Evolutionary conservation across 163 green algal species (phyloP).

Genomic region (Chlamydomonas reinhardtii): DNA sequence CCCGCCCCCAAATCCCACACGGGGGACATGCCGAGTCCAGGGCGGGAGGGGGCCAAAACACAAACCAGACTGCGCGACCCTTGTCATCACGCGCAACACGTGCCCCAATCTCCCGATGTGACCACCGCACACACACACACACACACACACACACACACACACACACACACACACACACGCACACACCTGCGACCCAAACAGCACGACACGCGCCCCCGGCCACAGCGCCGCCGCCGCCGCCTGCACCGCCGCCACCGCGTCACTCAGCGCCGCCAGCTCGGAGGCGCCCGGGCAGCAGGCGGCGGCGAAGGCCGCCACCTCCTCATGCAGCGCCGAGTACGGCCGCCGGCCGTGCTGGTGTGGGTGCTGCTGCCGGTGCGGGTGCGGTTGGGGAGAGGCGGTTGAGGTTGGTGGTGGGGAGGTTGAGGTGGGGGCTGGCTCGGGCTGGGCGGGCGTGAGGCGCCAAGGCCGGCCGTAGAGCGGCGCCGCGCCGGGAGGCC

Average conservation of each 20-base stretch:
- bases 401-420: background rate
- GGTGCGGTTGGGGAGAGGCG: too few species aligned
- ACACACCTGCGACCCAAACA: constrained; percentile 68
- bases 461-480: constrained; percentile 35
- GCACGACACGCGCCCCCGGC: constrained; percentile 47
- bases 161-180: too few species aligned
- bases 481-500: background rate
- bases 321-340: constrained; percentile 50
- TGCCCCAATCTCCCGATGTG: too few species aligned
- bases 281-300: constrained; percentile 30
- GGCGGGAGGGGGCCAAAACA: too few species aligned
- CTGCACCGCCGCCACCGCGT: constrained; percentile 52
- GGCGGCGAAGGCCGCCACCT: constrained; percentile 59
- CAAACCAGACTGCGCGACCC: too few species aligned
- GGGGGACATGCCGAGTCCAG: too few species aligned
- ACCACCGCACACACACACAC: too few species aligned
- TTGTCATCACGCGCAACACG: too few species aligned
- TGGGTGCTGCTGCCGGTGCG: background rate
- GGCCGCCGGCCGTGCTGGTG: background rate
- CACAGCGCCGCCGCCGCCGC: constrained; percentile 40
- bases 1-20: too few species aligned
- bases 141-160: too few species aligned
- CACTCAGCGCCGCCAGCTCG: constrained; percentile 49
- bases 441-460: background rate
- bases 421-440: background rate